A percentile compares a stretch with the other conserved stretches of the same genome.
Evolutionary conservation across 2,329 filamentous ascomycete species (phyloP).

Genomic region (Colletotrichum nymphaeae): DNA sequence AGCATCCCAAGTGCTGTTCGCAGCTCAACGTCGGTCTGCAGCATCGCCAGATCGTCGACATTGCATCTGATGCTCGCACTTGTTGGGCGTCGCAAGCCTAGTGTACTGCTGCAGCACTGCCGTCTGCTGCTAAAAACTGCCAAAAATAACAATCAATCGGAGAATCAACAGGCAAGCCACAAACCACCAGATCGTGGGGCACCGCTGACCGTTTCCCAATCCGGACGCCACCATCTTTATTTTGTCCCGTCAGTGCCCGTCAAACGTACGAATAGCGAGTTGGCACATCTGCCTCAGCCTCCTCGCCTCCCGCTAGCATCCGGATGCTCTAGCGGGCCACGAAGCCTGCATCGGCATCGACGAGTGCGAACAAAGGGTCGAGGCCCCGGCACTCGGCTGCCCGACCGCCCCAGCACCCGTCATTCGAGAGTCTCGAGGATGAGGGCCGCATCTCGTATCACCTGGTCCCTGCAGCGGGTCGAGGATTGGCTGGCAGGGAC

Average conservation of each 20-base stretch:
- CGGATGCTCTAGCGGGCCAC: slow-evolving; percentile 21
- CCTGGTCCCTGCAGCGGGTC: slow-evolving; percentile 29
- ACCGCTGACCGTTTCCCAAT: slow-evolving; percentile 12
- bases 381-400: slow-evolving; percentile 29
- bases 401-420: background rate
- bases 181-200: slow-evolving; percentile 18
- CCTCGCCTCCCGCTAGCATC: slow-evolving; percentile 1
- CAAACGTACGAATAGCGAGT: background rate
- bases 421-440: background rate
- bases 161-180: slow-evolving; percentile 14
- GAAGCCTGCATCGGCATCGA: slow-evolving; percentile 22
- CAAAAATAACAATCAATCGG: slow-evolving; percentile 23
- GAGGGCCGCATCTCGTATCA: slow-evolving; percentile 25
- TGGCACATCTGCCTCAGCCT: slow-evolving; percentile 14
- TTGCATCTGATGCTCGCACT: background rate
- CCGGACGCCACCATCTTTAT: slow-evolving; percentile 5
- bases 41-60: background rate
- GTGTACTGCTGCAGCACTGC: too few species aligned
- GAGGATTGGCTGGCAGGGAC: slow-evolving; percentile 26
- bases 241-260: background rate
- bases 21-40: background rate
- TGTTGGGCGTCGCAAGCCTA: background rate
- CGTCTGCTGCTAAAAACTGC: background rate
- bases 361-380: slow-evolving; percentile 5
- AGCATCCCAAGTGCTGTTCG: background rate